Base-by-base conservation (phyloP, 257 asterid species). In the Plantago elongata region DNA sequence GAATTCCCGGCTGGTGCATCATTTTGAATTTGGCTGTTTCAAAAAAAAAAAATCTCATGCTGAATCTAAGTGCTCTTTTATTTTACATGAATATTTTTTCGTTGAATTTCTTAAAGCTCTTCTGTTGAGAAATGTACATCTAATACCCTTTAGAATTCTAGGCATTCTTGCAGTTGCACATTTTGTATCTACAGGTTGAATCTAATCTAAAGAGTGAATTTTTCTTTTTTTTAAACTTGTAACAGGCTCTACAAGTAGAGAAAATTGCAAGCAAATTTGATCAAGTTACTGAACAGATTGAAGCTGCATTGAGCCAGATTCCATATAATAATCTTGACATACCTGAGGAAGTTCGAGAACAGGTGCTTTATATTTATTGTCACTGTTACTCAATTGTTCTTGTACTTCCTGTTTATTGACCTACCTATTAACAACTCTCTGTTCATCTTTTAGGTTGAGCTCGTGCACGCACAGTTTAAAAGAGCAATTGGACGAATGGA, bases 321-420 rank as follows among this genome's bases (percentile, higher is more conserved):
- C 89, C 96, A 38, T 89, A 93, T 67, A 60, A 79, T 60, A 63
- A 75, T 55, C 92, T 89, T 18, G 84, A 82, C 65, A 79, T 93
- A 66, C 78, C 94, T 0, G 97, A 89, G 65, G 99, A 93, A 78
- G 96, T 89, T 68, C 86, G 77, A 76, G 99, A 93, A 67, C 99
- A 93, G 95, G 97, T 93, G 75, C 69, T 34, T 43, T 40, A 47
- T 44, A 9, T 52, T 14, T 34, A 29, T 54, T 38, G 5, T 56
- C 13, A 13, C 22, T 9, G 0, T 5, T 29, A 11, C 22, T 29
- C 9, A 40, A 15, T n/a, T 56, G 9, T 16, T 8, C 13, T 11
- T 13, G 9, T 34, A 42, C 14, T 14, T 16, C 48, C 40, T 64
- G 16, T 9, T 48, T 8, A 13, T 16, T 56, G 4, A 3, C 44